Evolutionary conservation across 306 rosid genomes (phyloP).

Genomic region (Gynostemma pentaphyllum): DNA sequence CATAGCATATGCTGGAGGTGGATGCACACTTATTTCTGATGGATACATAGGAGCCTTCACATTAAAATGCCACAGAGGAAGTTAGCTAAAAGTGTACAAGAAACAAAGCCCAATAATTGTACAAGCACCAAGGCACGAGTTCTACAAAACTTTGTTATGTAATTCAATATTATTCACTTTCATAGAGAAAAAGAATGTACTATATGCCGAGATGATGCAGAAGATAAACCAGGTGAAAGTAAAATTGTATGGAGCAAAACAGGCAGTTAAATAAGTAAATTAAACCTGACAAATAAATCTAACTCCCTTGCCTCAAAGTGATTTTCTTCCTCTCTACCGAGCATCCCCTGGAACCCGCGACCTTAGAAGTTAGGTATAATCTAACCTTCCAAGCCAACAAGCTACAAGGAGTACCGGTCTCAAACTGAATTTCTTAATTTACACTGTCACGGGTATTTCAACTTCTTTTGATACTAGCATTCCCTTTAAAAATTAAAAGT

Average conservation of each 20-base stretch:
- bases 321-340: too few relatives aligned
- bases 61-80: constrained; percentile 29
- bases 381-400: too few relatives aligned
- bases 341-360: too few relatives aligned
- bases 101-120: not conserved
- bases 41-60: constrained; percentile 60
- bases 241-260: not conserved
- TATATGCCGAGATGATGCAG: not conserved
- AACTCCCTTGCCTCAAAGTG: not conserved
- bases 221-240: not conserved
- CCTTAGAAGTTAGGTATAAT: too few relatives aligned
- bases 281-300: not conserved
- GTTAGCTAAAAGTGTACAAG: not conserved
- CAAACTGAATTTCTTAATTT: too few relatives aligned
- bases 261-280: not conserved
- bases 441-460: not conserved
- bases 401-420: too few relatives aligned
- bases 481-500: not conserved
- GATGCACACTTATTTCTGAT: constrained; percentile 50
- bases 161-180: not conserved
- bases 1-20: constrained; percentile 42
- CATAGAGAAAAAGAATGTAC: not conserved
- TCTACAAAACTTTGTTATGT: not conserved
- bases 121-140: not conserved
- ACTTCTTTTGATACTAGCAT: not conserved